Conservation (phyloP, 176 grass and related monocot species). For the Secale cereale region DNA sequence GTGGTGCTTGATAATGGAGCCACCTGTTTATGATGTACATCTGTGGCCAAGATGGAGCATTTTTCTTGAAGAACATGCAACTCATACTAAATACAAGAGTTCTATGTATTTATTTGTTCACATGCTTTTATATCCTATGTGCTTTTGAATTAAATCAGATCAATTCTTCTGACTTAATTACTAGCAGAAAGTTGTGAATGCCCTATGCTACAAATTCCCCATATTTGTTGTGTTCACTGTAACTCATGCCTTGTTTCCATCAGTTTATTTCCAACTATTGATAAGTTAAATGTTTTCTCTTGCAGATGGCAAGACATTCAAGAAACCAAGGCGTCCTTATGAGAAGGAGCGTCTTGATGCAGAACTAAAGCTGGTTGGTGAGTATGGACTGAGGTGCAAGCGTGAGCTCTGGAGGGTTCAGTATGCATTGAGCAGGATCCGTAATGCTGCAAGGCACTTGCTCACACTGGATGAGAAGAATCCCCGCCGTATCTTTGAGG, state of each 20-base stretch:
- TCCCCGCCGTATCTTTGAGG: constrained; percentile 75
- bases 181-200: background rate
- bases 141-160: no score
- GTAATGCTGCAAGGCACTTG: constrained; percentile 71
- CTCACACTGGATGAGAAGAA: constrained; percentile 78
- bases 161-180: no score
- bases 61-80: background rate
- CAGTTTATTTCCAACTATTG: background rate
- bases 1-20: background rate
- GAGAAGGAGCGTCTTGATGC: constrained; percentile 80
- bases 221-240: background rate
- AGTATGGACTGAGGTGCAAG: constrained; percentile 78
- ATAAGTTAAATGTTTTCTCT: background rate
- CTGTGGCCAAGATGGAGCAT: background rate
- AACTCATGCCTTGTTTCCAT: background rate
- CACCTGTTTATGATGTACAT: background rate
- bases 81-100: background rate
- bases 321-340: constrained; percentile 69
- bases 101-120: no score
- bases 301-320: constrained; percentile 80
- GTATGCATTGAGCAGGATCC: constrained; percentile 65
- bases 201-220: background rate
- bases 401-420: constrained; percentile 72
- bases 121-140: background rate
- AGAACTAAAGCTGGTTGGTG: constrained; percentile 65